Base-by-base conservation (phyloP, 2,329 filamentous ascomycete species). In the Aspergillus tamarii region DNA sequence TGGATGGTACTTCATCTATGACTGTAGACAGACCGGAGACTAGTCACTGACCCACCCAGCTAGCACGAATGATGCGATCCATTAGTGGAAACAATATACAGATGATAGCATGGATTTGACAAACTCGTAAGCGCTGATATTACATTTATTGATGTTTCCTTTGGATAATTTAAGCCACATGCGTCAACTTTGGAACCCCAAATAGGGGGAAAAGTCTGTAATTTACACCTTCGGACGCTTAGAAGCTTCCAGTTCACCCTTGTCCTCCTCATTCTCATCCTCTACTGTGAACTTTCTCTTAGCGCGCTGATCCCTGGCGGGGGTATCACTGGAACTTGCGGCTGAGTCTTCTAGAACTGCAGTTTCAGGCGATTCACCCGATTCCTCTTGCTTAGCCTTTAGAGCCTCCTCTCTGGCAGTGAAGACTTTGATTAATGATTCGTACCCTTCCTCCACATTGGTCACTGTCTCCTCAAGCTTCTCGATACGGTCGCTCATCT, bases 391-490 rank as follows among this genome's bases (percentile, higher is more conserved):
- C 23, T 63, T 71, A 54, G 63, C 75, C 64, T 65, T 73, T 55
- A 67, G 72, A 57, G 41, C 72, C 64, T 70, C 70, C 57, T 75
- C 73, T 41, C 76, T 73, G 19, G 73, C 71, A 21, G 68, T 71
- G 67, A 82, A 79, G 9, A 70, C 74, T 30, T 75, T 84, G 19
- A 89, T 73, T 53, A 87, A 77, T 62, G 83, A 80, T 61, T 84
- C 82, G 73, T 88, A 89, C 53, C 87, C 87, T 55, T 84, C 84
- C 66, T 87, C 82, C 52, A 88, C 84, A 65, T 81, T 84, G 23
- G 83, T 80, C 11, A 88, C 79, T 7, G 85, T 87, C 41, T 84
- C 82, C 69, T 89, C 87, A 14, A 90, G 77, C 74, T 86, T 88
- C 64, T 87, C 81, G 0, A 87, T 80, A 21, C 85, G 80, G 62